Percentiles rank a stretch among this genome's conserved stretches.
phyloP scores from a whole-genome alignment of 192 early-diverging fungal species.

The Coemansia sp. region DNA sequence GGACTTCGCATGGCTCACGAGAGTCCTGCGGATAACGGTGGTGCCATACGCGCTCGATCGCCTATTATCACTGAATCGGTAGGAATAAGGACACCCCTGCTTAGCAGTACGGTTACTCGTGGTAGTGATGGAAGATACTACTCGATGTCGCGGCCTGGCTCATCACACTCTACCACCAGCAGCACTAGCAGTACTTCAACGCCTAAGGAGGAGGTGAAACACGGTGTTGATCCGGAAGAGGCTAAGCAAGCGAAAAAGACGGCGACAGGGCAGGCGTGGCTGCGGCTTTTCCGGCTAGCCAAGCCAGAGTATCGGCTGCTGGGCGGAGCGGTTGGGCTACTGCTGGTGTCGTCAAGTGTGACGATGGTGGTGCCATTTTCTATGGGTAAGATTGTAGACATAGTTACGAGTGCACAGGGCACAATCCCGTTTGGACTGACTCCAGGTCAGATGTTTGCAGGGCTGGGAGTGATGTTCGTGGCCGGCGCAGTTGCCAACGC shows the following conservation, averaged over 20 bases:
- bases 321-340: slow-evolving; percentile 57
- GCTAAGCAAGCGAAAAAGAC: slow-evolving; percentile 9
- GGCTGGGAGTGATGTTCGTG: slow-evolving; percentile 55
- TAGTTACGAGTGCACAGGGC: slow-evolving; percentile 56
- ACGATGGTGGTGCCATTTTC: slow-evolving; percentile 67
- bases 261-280: slow-evolving; percentile 38
- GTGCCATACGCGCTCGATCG: neutral
- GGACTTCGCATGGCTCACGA: neutral
- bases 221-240: slow-evolving; percentile 40
- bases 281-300: slow-evolving; percentile 50
- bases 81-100: slow-evolving; percentile 14
- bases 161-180: slow-evolving; percentile 8
- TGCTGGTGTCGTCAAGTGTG: slow-evolving; percentile 61
- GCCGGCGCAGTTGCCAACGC: slow-evolving; percentile 60
- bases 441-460: slow-evolving; percentile 56
- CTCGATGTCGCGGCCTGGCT: slow-evolving; percentile 23
- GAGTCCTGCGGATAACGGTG: neutral
- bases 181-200: neutral
- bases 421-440: slow-evolving; percentile 54
- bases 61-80: neutral
- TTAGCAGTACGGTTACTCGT: slow-evolving; percentile 15
- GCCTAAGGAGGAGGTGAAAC: neutral
- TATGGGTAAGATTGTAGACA: slow-evolving; percentile 69
- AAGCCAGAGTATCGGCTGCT: slow-evolving; percentile 47
- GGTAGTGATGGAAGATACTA: slow-evolving; percentile 39